Evolutionary conservation across 768 basidiomycete species (phyloP).

Genomic region (Pluteus cervinus): DNA sequence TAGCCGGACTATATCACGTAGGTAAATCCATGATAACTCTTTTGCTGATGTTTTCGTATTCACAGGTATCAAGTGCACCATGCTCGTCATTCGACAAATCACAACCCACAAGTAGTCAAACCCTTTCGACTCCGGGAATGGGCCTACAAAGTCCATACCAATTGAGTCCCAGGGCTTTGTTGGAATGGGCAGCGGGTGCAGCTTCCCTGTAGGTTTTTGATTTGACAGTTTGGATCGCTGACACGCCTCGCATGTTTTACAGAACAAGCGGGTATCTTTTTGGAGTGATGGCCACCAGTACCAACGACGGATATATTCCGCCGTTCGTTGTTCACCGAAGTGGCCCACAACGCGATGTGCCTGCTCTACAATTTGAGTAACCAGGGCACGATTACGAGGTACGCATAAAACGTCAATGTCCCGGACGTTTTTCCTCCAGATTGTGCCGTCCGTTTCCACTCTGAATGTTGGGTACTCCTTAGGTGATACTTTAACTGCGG

Average conservation of each 20-base stretch:
- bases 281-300: constrained; percentile 21
- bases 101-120: constrained; percentile 20
- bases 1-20: constrained; percentile 16
- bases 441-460: constrained; percentile 4
- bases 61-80: constrained; percentile 22
- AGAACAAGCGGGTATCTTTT: constrained; percentile 10
- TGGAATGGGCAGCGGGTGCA: constrained; percentile 19
- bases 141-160: constrained; percentile 29
- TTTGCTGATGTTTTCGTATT: constrained; percentile 11
- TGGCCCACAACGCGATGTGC: constrained; percentile 27
- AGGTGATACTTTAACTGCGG: constrained; percentile 1
- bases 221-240: constrained; percentile 12
- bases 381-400: constrained; percentile 9
- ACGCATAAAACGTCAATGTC: constrained; percentile 13
- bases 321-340: constrained; percentile 19
- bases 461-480: constrained; percentile 3
- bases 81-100: constrained; percentile 14
- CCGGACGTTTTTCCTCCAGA: constrained; percentile 4
- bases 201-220: constrained; percentile 13
- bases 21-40: constrained; percentile 16
- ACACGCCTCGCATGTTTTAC: constrained; percentile 12
- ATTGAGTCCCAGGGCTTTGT: constrained; percentile 24
- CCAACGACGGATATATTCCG: constrained; percentile 16
- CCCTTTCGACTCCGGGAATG: constrained; percentile 17
- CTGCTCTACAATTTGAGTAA: constrained; percentile 11